Evolutionary conservation across 345 rosid genomes (phyloP).

Genomic region (Sisymbrium altissimum): DNA sequence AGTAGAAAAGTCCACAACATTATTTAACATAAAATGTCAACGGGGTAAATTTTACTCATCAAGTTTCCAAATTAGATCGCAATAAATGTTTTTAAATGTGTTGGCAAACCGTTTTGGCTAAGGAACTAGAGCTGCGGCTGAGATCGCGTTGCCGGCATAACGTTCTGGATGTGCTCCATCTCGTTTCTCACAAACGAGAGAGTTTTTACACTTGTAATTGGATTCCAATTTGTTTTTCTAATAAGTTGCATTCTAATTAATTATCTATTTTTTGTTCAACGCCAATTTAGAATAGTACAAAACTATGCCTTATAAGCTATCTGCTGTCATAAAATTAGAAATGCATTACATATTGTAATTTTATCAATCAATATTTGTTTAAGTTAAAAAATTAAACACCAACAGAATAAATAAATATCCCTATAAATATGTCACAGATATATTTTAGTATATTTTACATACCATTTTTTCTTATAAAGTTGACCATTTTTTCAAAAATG

Average conservation of each 20-base stretch:
- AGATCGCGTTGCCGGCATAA: constrained; percentile 22
- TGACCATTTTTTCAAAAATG: not conserved
- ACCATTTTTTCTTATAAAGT: not conserved
- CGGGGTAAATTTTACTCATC: not conserved
- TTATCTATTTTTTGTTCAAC: too few species aligned
- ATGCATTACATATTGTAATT: too few species aligned
- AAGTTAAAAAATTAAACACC: too few species aligned
- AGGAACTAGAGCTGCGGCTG: constrained; percentile 21
- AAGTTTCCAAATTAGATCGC: not conserved
- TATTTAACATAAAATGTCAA: not conserved
- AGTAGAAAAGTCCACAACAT: not conserved
- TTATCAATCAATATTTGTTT: not conserved
- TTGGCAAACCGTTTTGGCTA: not conserved
- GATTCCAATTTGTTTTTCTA: too few species aligned
- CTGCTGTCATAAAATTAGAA: too few species aligned
- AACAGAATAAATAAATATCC: not conserved
- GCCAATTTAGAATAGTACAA: not conserved
- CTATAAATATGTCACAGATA: not conserved
- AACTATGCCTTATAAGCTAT: not conserved
- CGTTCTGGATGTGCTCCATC: constrained; percentile 12
- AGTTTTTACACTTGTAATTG: constrained; percentile 10
- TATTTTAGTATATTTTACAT: not conserved
- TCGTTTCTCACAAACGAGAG: constrained; percentile 11
- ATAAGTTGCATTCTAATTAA: not conserved
- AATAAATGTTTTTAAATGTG: not conserved